Percentiles rank a stretch among this genome's conserved stretches.
Evolutionary conservation across 2,329 filamentous ascomycete species (phyloP).

Genomic region (Elsinoe necatrix): DNA sequence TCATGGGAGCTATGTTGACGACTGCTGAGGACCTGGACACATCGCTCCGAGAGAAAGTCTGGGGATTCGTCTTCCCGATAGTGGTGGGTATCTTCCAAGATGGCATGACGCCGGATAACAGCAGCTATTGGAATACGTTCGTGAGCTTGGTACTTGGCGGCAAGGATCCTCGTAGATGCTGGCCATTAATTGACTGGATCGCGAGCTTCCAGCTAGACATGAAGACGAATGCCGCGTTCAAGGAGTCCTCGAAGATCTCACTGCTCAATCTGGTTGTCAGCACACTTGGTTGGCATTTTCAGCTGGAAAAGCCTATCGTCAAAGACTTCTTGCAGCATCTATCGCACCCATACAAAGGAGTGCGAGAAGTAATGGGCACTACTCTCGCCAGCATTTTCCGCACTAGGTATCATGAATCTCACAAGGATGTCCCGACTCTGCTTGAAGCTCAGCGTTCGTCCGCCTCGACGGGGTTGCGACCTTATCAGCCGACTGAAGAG

Average conservation of each 20-base stretch:
- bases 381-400: constrained; percentile 83
- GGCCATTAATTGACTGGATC: constrained; percentile 76
- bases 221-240: constrained; percentile 93
- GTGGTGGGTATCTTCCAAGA: constrained; percentile 81
- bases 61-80: constrained; percentile 85
- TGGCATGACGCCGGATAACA: constrained; percentile 86
- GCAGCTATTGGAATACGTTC: constrained; percentile 90
- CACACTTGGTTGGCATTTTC: constrained; percentile 94
- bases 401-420: constrained; percentile 89
- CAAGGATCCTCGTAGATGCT: constrained; percentile 79
- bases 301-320: constrained; percentile 76
- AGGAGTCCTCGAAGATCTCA: constrained; percentile 93
- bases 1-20: constrained; percentile 74
- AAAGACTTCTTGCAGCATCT: constrained; percentile 84
- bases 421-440: constrained; percentile 66
- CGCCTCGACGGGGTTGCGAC: constrained; percentile 74
- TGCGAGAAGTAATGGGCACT: constrained; percentile 86
- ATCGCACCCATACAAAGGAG: constrained; percentile 95
- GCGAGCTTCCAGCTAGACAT: constrained; percentile 85
- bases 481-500: constrained; percentile 69
- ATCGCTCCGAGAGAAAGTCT: constrained; percentile 66
- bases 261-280: constrained; percentile 80
- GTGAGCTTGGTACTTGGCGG: constrained; percentile 80
- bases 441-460: constrained; percentile 68
- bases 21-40: constrained; percentile 70